Base-by-base conservation (phyloP, 345 rosid species). In the Noccaea caerulescens region DNA sequence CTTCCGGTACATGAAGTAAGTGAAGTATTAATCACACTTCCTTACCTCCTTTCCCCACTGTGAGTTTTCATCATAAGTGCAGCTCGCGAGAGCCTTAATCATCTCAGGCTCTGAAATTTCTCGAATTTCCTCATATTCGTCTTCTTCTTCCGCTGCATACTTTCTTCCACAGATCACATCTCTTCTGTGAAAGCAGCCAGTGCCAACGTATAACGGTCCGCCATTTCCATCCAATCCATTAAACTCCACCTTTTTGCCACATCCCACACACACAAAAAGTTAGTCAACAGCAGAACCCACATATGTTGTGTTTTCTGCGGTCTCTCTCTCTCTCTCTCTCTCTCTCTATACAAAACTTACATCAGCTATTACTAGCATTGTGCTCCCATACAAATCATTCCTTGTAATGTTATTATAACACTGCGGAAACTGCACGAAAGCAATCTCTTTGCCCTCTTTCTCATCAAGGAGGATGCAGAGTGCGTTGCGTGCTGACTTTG, bases 381-480 rank as follows among this genome's bases (percentile, higher is more conserved):
- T 5, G 38, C 37, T 27, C 41, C 68, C 72, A 8, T 73, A 91
- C 12, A 82, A 4, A 4, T 88, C 97, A 62, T 88, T 87, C 73
- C 70, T 71, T 6, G 91, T 81, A 44, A 80, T 1, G 34, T 91
- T 88, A 4, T 75, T 79, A 46, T 64, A 91, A 18, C 2, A 56
- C 63, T 89, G 91, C 0, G 90, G 86, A 59, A 77, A 84, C 78
- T 89, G 96, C 58, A 89, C 90, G 51, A 78, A 89, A 45, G 89
- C 96, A 47, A 84, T 79, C 63, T 85, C 85, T 38, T 72, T 67
- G n/a, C 93, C 85, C 36, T 82, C 68, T 42, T 82, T 59, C 67
- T 87, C 93, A 67, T 89, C 96, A 83, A 87, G 72, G 76, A 91
- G 87, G 78, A 91, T 86, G 82, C 92, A 91, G n/a, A 88, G 84